Evolutionary conservation across 257 asterid species (phyloP).

Genomic region (Cinchona pubescens): DNA sequence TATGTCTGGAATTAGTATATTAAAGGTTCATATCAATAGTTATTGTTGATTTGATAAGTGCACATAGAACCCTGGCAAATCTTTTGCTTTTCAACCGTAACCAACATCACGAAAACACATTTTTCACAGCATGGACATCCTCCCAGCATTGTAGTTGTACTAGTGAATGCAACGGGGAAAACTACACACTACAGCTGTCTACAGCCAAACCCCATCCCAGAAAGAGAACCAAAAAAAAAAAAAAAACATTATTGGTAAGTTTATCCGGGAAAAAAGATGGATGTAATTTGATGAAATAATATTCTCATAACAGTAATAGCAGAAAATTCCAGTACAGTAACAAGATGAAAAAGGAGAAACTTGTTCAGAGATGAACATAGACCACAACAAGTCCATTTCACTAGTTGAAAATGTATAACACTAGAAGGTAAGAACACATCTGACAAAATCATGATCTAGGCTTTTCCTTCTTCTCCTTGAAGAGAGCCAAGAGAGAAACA

Average conservation of each 20-base stretch:
- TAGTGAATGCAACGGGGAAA: not conserved
- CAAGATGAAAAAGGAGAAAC: slow-evolving; percentile 15
- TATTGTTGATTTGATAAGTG: no score
- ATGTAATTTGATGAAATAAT: not conserved
- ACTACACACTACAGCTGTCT: no score
- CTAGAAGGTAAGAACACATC: not conserved
- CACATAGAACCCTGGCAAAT: no score
- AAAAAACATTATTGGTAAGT: no score
- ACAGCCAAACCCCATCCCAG: no score
- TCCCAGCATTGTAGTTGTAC: not conserved
- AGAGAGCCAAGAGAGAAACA: slow-evolving; percentile 66
- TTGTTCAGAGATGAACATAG: slow-evolving; percentile 20
- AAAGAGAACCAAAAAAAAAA: not conserved
- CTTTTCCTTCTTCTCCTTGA: slow-evolving; percentile 71
- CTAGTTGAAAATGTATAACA: slow-evolving; percentile 4
- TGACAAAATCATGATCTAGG: slow-evolving; percentile 50
- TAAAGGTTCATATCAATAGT: no score
- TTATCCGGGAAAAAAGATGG: not conserved
- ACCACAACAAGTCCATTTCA: slow-evolving; percentile 19
- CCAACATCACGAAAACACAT: no score
- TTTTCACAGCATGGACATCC: not conserved
- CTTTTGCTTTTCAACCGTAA: no score
- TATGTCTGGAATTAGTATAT: no score
- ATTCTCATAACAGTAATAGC: not conserved
- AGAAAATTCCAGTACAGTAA: slow-evolving; percentile 24